Evolutionary conservation across 257 asterid genomes (phyloP), one percentile per base, ranked within the genome.

Genomic region (Fraxinus cuspidata): DNA sequence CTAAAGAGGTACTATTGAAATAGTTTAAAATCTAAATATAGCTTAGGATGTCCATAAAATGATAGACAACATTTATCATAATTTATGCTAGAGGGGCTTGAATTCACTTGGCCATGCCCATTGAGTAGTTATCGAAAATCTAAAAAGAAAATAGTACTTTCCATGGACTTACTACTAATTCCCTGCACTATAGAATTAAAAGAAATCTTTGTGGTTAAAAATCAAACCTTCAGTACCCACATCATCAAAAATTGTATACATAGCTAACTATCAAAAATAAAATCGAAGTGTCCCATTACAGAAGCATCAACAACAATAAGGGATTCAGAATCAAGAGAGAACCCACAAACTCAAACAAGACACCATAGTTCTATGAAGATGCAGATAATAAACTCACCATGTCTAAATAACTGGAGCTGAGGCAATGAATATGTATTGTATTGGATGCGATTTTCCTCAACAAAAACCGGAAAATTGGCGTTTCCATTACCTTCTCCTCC

Each of bases 341-440:
- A 35, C 77, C 74, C 73, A 74, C 74, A 71, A 67, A 76, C 79
- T 70, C 79, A 71, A 11, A 34, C 11, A 53, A 75, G 51, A 67
- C 81, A 74, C 72, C 69, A 51, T 79, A n/a, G 75, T 65, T 40
- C 71, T 80, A 23, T 78, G 42, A 74, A 83, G 34, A 75, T n/a
- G 28, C 71, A 5, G 16, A 66, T 32, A 76, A 65, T 25, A 70
- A 28, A 79, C 92, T 85, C 84, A 91, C 96, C 86, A 76, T 89
- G 89, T 28, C 91, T 90, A 84, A 91, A 91, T 76, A 91, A 82
- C 81, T 87, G 92, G 8, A 91, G 88, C 83, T 91, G 94, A 70
- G 96, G 92, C 83, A 89, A 64, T 66, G 90, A 13, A 79, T 67
- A 78, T 73, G 76, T 86, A 63, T 85, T 84, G 56, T 84, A 84